A percentile compares a stretch with the other conserved stretches of the same genome.
These are phyloP conservation scores for Talaromyces ruber DNA, from an alignment of 495 filamentous ascomycete species.

Conservation along the genomic window DNA sequence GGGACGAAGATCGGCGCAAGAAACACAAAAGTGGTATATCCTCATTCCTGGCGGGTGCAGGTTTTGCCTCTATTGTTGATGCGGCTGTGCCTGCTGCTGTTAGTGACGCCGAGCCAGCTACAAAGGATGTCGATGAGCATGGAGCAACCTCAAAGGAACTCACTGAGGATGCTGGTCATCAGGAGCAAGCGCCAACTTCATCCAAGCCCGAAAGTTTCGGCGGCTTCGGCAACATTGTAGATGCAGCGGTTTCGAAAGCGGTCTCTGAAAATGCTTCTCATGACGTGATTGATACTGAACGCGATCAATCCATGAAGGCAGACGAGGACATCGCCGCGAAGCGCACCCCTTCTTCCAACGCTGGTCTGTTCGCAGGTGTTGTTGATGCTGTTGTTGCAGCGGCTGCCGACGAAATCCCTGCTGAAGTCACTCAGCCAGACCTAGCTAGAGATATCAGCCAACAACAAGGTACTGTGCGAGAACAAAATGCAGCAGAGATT, in stretches of 20 bases:
- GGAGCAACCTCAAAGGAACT: not conserved
- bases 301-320: not conserved
- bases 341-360: not conserved
- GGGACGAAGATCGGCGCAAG: not conserved
- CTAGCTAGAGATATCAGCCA: slow-evolving; percentile 7
- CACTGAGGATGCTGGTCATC: not conserved
- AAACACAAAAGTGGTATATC: not conserved
- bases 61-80: slow-evolving; percentile 19
- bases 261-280: not conserved
- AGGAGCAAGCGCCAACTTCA: not conserved
- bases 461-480: not conserved
- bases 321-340: not conserved
- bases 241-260: slow-evolving; percentile 16
- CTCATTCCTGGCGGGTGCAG: slow-evolving; percentile 9
- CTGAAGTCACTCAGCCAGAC: not conserved
- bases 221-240: slow-evolving; percentile 17
- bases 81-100: slow-evolving; percentile 20
- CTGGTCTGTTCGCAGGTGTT: slow-evolving; percentile 11
- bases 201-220: not conserved
- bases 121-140: not conserved
- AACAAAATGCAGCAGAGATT: not conserved
- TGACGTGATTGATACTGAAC: not conserved
- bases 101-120: not conserved
- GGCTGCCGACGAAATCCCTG: not conserved
- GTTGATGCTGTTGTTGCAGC: slow-evolving; percentile 17